These are phyloP conservation scores for Odonthalia washingtoniensis DNA, from an alignment of 31 red algal genomes.

Conservation along the genomic window DNA sequence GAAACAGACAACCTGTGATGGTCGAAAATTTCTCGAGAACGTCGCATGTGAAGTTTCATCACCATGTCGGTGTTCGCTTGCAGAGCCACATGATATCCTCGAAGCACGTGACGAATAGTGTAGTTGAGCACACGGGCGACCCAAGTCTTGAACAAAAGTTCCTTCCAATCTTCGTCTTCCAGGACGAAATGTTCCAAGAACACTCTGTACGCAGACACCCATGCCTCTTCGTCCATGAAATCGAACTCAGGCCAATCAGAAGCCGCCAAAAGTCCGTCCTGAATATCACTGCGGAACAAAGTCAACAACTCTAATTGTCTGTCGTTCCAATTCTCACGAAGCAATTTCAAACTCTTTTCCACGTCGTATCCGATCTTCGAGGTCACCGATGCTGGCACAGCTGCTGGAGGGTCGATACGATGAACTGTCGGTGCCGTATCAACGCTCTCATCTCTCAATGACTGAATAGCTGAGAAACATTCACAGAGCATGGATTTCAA, in stretches of 20 bases:
- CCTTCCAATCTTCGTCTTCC: slow-evolving; percentile 66
- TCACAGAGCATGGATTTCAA: slow-evolving; percentile 72
- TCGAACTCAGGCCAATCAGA: slow-evolving; percentile 58
- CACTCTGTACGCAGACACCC: slow-evolving; percentile 60
- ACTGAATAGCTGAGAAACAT: slow-evolving; percentile 75
- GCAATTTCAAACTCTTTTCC: slow-evolving; percentile 57
- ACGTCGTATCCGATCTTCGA: slow-evolving; percentile 66
- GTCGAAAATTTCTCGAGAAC: slow-evolving; percentile 34
- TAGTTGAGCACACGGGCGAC: slow-evolving; percentile 83
- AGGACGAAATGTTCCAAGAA: slow-evolving; percentile 57
- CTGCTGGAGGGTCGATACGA: slow-evolving; percentile 26
- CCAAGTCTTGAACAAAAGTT: slow-evolving; percentile 82
- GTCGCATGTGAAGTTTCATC: slow-evolving; percentile 49
- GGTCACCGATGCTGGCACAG: slow-evolving; percentile 34
- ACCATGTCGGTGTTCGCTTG: slow-evolving; percentile 76
- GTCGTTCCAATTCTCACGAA: slow-evolving; percentile 60
- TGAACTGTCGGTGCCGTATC: slow-evolving; percentile 29
- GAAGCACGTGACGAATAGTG: slow-evolving; percentile 65
- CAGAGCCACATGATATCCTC: slow-evolving; percentile 67
- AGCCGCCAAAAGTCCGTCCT: slow-evolving; percentile 33
- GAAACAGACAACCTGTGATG: neutral
- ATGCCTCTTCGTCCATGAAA: slow-evolving; percentile 73
- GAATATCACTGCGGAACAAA: slow-evolving; percentile 33
- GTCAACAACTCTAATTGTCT: slow-evolving; percentile 48
- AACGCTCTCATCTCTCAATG: slow-evolving; percentile 39